Evolutionary conservation across 2,329 filamentous ascomycete species (phyloP).

Genomic region (Penicillium oxalicum): DNA sequence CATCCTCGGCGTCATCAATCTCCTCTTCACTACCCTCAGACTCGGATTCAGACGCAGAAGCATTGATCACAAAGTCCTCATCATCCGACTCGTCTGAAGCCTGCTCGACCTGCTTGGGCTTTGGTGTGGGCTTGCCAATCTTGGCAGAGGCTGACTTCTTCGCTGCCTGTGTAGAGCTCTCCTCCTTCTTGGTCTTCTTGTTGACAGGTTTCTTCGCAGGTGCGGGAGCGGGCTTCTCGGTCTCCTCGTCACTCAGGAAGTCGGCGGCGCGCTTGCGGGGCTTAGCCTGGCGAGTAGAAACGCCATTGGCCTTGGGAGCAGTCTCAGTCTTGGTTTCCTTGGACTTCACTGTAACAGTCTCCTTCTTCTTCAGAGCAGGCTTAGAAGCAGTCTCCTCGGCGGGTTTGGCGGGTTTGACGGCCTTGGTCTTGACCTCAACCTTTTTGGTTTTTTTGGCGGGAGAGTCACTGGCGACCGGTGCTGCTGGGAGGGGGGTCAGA

Average conservation of each 20-base stretch:
- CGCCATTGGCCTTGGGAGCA: constrained; percentile 30
- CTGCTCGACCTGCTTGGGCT: constrained; percentile 43
- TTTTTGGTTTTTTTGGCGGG: constrained; percentile 59
- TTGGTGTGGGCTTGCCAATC: constrained; percentile 18
- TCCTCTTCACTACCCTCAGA: constrained; percentile 21
- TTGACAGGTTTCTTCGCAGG: constrained; percentile 36
- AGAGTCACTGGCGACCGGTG: constrained; percentile 38
- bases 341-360: constrained; percentile 16
- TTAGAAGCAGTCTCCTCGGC: constrained; percentile 25
- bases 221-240: constrained; percentile 21
- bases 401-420: constrained; percentile 23
- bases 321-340: constrained; percentile 21
- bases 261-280: constrained; percentile 45
- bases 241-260: constrained; percentile 42
- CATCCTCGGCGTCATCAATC: constrained; percentile 39
- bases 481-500: constrained; percentile 23
- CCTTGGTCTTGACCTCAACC: constrained; percentile 20
- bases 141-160: constrained; percentile 22
- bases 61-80: constrained; percentile 22
- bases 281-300: constrained; percentile 33
- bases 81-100: constrained; percentile 33
- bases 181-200: constrained; percentile 44
- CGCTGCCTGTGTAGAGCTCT: constrained; percentile 25
- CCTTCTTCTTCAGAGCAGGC: constrained; percentile 30
- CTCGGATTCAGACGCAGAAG: constrained; percentile 13